A percentile compares a stretch with the other conserved stretches of the same genome.
These are phyloP conservation scores for Pythium myriotylum DNA, from an alignment of 352 stramenopile species.

Conservation along the genomic window DNA sequence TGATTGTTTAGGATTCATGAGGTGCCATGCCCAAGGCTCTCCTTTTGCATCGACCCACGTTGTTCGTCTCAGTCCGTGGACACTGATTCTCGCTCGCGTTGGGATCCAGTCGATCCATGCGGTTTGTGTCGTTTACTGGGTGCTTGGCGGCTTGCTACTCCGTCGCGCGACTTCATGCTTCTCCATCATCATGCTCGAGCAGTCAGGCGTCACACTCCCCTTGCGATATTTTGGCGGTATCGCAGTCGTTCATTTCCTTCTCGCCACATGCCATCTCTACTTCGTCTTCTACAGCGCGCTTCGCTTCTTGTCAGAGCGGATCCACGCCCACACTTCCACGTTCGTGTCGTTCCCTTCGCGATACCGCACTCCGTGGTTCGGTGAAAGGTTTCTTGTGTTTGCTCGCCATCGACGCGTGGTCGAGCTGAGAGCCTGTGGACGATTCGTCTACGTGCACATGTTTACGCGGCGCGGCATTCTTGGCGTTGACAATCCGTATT, in stretches of 20 bases:
- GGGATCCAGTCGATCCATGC: not conserved
- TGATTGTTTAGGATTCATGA: too few species aligned
- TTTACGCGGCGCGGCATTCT: slow-evolving; percentile 15
- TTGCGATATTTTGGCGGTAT: not conserved
- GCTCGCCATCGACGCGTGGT: too few species aligned
- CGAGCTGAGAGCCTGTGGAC: not conserved
- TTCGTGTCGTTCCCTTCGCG: too few species aligned
- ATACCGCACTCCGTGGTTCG: too few species aligned
- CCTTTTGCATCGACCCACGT: not conserved
- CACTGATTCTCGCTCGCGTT: not conserved
- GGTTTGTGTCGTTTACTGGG: not conserved
- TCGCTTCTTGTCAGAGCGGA: too few species aligned
- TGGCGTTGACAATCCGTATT: slow-evolving; percentile 27
- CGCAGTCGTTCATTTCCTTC: not conserved
- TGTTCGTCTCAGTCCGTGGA: not conserved
- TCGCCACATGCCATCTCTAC: not conserved
- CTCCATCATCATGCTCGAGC: not conserved
- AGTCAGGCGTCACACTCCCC: not conserved
- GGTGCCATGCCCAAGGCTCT: not conserved
- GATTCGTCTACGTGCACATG: not conserved
- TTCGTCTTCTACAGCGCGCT: not conserved
- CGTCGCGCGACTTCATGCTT: not conserved
- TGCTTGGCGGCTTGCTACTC: not conserved
- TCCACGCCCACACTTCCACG: too few species aligned
- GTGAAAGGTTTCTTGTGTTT: too few species aligned